Base-by-base conservation (phyloP, 78 protist genomes). In the Dictyostelium purpureum region DNA sequence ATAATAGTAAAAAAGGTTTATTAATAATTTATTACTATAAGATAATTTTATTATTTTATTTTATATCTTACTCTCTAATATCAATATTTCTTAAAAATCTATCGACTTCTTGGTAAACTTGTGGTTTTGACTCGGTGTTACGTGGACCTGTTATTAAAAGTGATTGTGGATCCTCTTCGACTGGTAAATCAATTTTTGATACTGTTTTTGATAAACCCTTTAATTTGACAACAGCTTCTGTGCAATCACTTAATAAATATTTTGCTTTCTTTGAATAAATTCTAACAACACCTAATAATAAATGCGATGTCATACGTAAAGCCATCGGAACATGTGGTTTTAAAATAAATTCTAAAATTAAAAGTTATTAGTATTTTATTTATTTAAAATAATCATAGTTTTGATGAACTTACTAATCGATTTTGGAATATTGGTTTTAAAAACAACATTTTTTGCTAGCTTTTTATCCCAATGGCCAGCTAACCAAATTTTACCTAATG, bases 301-400 rank as follows among this genome's bases (percentile, higher is more conserved):
- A 65, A 77, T 96, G 98, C n/a, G 97, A 96, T 21, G 96, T 89
- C 66, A 94, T 89, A 65, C 99, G 98, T 61, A 97, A 95, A 18
- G 99, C 97, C 75, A 97, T 67, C 3, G 96, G 96, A 7, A 89
- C 81, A 24, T 52, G 77, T 1, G 97, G 97, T 33, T 94, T 38
- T 59, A 94, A 57, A 56, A 97, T 97, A 12, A 65, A 7, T 47
- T 24, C 92, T 87, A 14, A 24, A 21, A 21, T 6, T 21, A 21
- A 2, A 59, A 10, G 19, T 28, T 18, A 24, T 28, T 57, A 35
- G 14, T 28, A 12, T 24, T 74, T 57, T 38, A 26, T 35, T 74
- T 31, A 73, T 54, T 73, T 33, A 18, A 37, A 24, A 7, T 12
- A 19, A 38, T 49, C 12, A 47, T 40, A 21, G 11, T 7, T 14